Evolutionary conservation across 2,329 filamentous ascomycete species (phyloP).

Genomic region (Sporothrix mexicana): DNA sequence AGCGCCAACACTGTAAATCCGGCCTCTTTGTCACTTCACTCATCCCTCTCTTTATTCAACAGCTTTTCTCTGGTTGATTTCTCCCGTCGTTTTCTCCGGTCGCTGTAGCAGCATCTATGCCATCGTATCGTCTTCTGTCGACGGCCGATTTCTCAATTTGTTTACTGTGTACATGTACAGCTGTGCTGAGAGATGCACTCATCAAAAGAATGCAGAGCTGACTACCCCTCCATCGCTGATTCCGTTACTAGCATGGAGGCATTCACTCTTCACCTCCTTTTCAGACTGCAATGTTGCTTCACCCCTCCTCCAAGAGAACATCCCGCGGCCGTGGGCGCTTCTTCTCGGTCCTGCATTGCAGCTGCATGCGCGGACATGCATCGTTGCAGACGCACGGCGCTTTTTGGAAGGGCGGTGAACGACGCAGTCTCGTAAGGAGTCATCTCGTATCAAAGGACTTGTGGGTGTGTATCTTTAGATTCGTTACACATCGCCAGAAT

Average conservation of each 20-base stretch:
- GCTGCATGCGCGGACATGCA: slow-evolving; percentile 8
- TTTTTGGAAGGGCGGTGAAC: slow-evolving; percentile 25
- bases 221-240: slow-evolving; percentile 12
- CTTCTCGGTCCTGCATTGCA: slow-evolving; percentile 13
- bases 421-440: background rate
- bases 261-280: background rate
- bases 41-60: background rate
- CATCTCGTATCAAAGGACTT: background rate
- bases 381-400: background rate
- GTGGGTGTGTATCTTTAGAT: background rate
- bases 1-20: slow-evolving; percentile 15
- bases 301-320: slow-evolving; percentile 11
- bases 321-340: slow-evolving; percentile 19
- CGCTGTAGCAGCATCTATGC: background rate
- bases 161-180: too few relatives aligned
- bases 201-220: background rate
- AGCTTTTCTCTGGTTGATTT: background rate
- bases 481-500: background rate
- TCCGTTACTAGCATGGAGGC: too few relatives aligned
- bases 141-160: background rate
- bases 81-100: background rate
- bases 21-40: background rate
- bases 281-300: background rate
- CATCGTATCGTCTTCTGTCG: too few relatives aligned
- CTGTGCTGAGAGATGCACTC: too few relatives aligned